Conservation (phyloP, 2,329 filamentous ascomycete genomes). For the Reticulascus tulasneorum region DNA sequence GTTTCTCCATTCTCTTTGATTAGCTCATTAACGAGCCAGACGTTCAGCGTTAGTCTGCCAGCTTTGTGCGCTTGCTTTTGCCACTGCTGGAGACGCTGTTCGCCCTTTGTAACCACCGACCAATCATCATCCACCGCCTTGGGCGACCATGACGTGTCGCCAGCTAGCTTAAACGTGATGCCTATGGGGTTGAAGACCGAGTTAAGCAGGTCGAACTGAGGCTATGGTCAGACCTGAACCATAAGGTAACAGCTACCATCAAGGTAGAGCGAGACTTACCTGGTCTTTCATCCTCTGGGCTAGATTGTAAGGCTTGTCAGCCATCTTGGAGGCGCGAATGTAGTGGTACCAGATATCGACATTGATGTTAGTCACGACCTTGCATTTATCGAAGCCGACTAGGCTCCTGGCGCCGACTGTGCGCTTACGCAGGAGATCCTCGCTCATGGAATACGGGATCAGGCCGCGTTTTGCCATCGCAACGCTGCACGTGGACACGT, state of each 20-base stretch:
- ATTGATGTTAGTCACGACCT: background rate
- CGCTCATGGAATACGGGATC: background rate
- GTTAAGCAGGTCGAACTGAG: slow-evolving; percentile 1
- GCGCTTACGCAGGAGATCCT: too few species aligned
- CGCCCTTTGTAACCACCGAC: too few species aligned
- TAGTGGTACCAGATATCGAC: background rate
- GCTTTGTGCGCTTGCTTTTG: background rate
- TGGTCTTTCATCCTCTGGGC: background rate
- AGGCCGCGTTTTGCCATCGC: background rate
- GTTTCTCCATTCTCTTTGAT: background rate
- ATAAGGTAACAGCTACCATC: background rate
- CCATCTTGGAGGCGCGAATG: background rate
- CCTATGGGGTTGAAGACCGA: background rate
- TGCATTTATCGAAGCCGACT: too few species aligned
- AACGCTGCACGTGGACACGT: background rate
- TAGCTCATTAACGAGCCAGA: background rate
- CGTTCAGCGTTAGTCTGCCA: background rate
- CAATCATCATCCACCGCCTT: too few species aligned
- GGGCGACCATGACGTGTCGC: too few species aligned
- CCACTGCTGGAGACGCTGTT: slow-evolving; percentile 1
- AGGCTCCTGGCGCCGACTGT: too few species aligned
- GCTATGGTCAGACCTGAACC: background rate
- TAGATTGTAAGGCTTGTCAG: background rate
- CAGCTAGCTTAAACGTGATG: background rate
- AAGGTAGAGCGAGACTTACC: background rate